phyloP scores from a whole-genome alignment of 495 filamentous ascomycete species.

The Penicillium robsamsonii region DNA sequence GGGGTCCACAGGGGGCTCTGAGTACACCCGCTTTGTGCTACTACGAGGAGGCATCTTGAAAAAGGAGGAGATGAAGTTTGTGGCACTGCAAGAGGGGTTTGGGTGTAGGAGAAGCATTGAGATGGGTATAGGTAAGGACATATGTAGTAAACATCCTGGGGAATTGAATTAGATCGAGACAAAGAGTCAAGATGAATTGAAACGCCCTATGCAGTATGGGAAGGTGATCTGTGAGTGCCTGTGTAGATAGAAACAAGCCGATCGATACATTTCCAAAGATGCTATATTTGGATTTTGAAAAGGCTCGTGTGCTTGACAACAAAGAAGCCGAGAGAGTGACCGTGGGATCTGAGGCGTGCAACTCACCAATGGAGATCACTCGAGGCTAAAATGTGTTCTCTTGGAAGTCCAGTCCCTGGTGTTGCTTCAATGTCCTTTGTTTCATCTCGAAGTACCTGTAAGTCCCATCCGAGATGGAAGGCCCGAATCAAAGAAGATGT shows the following conservation, averaged over 20 bases:
- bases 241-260: background rate
- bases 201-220: background rate
- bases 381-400: background rate
- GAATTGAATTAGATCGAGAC: background rate
- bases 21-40: background rate
- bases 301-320: background rate
- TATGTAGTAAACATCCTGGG: background rate
- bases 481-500: background rate
- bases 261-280: background rate
- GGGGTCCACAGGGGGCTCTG: background rate
- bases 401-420: background rate
- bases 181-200: background rate
- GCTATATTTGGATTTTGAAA: background rate
- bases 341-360: background rate
- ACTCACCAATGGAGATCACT: background rate
- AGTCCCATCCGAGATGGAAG: background rate
- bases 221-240: background rate
- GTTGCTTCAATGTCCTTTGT: background rate
- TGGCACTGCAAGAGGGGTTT: background rate
- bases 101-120: background rate
- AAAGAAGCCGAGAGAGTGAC: background rate
- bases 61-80: background rate
- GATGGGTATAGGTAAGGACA: background rate
- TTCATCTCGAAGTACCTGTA: background rate
- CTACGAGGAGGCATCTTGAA: background rate